These are phyloP conservation scores for Amanita polypyramis DNA, from an alignment of 768 basidiomycete species.

Conservation along the genomic window DNA sequence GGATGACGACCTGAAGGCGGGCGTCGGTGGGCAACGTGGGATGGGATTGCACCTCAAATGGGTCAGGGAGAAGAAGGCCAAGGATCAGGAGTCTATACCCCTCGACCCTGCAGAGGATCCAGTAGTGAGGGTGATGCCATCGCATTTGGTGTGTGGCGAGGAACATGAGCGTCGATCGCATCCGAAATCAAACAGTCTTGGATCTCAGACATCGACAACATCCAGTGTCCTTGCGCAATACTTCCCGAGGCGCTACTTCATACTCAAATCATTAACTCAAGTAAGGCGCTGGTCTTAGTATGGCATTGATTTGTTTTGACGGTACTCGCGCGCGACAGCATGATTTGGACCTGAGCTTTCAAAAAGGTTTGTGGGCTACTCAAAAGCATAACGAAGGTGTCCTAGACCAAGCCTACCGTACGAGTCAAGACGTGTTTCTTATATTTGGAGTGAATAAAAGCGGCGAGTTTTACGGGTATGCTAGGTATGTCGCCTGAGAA, in stretches of 20 bases:
- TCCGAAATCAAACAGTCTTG: conserved; percentile 42
- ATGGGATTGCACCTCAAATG: conserved; percentile 77
- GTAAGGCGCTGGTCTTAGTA: conserved; percentile 34
- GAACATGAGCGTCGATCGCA: conserved; percentile 16
- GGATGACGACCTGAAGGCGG: conserved; percentile 81
- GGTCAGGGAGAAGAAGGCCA: conserved; percentile 49
- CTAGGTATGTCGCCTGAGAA: conserved; percentile 37
- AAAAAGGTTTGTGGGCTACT: conserved; percentile 81
- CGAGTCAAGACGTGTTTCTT: conserved; percentile 76
- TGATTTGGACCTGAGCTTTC: conserved; percentile 72
- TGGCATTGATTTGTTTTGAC: background rate
- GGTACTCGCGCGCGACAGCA: conserved; percentile 27
- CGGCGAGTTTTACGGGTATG: conserved; percentile 92
- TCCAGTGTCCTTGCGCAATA: conserved; percentile 68
- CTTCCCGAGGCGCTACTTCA: conserved; percentile 88
- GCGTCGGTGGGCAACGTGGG: conserved; percentile 87
- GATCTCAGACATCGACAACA: conserved; percentile 70
- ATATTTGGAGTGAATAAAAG: conserved; percentile 92
- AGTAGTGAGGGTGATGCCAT: conserved; percentile 2
- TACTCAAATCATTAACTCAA: conserved; percentile 79
- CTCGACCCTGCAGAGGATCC: background rate
- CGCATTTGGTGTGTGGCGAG: conserved; percentile 22
- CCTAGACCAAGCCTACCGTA: conserved; percentile 89
- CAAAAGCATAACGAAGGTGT: conserved; percentile 89
- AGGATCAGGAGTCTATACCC: conserved; percentile 16